Evolutionary conservation across 306 rosid species (phyloP), one percentile per base, ranked within the genome.

Genomic region (Castanospermum australe): DNA sequence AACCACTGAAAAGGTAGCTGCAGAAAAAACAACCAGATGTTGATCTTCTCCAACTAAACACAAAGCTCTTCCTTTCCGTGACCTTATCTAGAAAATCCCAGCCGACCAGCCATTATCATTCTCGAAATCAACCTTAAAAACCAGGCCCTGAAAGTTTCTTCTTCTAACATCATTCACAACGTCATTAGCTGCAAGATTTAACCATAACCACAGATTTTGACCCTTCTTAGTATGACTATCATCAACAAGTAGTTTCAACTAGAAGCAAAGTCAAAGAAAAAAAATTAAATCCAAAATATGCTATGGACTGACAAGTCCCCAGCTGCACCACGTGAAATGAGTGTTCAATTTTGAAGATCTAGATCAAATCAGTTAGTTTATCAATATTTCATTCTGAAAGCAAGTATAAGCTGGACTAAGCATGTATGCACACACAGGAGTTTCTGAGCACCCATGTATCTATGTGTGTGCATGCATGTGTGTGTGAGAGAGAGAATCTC

Each of bases 251-350:
- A 2, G 2, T 32, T 32, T 35, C 22, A 48, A 47, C 44, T 22
- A 69, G 2, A 30, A 69, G 30, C 45, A 48, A 47, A 52, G 63
- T 33, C 36, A 21, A 20, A 20, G 18, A 17, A 65, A 70, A 70
- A 15, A 50, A 9, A 8, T 57, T 57, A 71, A 71, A 71, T 24
- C 15, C 21, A 20, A 52, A 21, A 54, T 63, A 33, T 70, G 54
- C 2, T 51, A 71, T 11, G 39, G 25, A 47, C 20, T 72, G 81
- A 79, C 47, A 32, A 67, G 61, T 59, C 51, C 62, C 62, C 64
- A 51, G 32, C 65, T 39, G 47, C 17, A 65, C 2, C 41, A 36
- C 65, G 4, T 36, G 20, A 71, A 47, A 24, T 42, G 39, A 79
- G 12, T 9, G 39, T 28, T 38, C 72, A 70, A 36, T 63, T 54